These are phyloP conservation scores for Annulohypoxylon truncatum DNA, from an alignment of 2,329 filamentous ascomycete species.

Conservation along the genomic window DNA sequence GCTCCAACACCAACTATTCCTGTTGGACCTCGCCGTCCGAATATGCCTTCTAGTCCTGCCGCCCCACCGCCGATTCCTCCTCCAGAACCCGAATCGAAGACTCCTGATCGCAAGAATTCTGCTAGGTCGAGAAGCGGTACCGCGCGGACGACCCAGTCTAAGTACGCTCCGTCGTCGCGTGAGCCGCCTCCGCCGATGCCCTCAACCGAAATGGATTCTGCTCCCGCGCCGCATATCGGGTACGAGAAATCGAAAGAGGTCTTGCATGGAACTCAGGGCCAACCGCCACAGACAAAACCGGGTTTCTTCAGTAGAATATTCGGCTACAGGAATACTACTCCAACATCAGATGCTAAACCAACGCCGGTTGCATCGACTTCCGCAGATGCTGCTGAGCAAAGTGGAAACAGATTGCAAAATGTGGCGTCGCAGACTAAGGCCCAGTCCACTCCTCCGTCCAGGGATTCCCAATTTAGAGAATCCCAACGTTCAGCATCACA, in stretches of 20 bases:
- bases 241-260: conserved; percentile 69
- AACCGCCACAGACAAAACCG: conserved; percentile 65
- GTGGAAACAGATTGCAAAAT: conserved; percentile 56
- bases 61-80: conserved; percentile 53
- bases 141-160: conserved; percentile 47
- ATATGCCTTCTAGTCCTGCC: conserved; percentile 53
- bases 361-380: conserved; percentile 53
- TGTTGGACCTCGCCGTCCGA: conserved; percentile 73
- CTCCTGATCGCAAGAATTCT: conserved; percentile 59
- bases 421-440: conserved; percentile 61
- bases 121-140: conserved; percentile 60
- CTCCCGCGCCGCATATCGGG: conserved; percentile 68
- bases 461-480: conserved; percentile 64
- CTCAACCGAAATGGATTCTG: conserved; percentile 57
- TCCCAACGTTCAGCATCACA: conserved; percentile 55
- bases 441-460: conserved; percentile 60
- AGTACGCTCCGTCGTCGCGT: conserved; percentile 44
- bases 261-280: conserved; percentile 56
- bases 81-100: conserved; percentile 53
- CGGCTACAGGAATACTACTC: conserved; percentile 70
- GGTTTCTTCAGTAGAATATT: conserved; percentile 97
- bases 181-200: conserved; percentile 50
- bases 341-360: conserved; percentile 38
- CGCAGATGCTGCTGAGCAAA: conserved; percentile 54
- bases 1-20: conserved; percentile 89